Evolutionary conservation across 768 basidiomycete genomes (phyloP), one percentile per base, ranked within the genome.

Genomic region (Boletus barrowsii): DNA sequence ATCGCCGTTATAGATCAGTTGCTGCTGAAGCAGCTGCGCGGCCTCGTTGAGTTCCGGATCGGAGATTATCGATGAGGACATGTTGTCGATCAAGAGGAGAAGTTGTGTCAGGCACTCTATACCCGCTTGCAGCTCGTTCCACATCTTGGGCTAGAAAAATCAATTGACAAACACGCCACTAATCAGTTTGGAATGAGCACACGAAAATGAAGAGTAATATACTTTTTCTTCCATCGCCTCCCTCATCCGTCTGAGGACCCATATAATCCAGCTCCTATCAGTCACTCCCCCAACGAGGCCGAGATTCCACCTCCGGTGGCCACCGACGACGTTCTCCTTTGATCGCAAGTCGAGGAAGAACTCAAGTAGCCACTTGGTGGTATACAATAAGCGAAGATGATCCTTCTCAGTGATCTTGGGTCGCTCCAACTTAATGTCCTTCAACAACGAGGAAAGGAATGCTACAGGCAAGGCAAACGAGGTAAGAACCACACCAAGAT

Each of bases 381-480:
- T 80, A 68, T 83, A 92, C 40, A 98, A 78, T 24, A 97, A 77
- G 8, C 97, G 86, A 51, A 95, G 81, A 64, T 95, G 88, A 68
- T 98, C 97, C 62, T 93, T 92, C 65, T 97, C 93, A n/a, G 87
- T 87, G 58, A 99, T 85, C 71, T 95, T 94, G 50, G 88, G 80
- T 42, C 94, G 80, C 72, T 98, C 92, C 55, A 90, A 90, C 54
- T 88, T 84, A 68, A 99, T 98, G 66, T 98, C 97, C 72, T 89
- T 95, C 56, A 98, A 76, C 33, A 98, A 75, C 4, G 83, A 83
- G 15, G 83, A 74, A 46, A 98, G 81, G 73, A 98, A 95, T n/a
- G 84, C 93, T 97, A 67, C n/a, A 30, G 30, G 18, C 35, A 49
- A 57, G 33, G 51, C 8, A 44, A 47, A 53, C 54, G 41, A 33